Evolutionary conservation across 805 yeast species (phyloP).

Genomic region (Pichia thaimueangensis): DNA sequence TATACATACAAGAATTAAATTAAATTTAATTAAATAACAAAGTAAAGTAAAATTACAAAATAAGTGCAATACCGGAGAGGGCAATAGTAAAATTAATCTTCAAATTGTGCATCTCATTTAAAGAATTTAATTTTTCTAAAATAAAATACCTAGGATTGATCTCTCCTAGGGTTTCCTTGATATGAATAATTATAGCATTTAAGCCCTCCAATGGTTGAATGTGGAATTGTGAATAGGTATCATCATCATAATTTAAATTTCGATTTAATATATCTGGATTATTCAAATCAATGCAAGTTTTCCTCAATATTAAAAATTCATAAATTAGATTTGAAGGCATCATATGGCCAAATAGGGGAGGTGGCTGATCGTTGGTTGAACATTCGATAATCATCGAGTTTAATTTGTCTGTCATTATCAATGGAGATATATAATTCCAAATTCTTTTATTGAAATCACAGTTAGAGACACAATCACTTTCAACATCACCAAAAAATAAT

Average conservation of each 20-base stretch:
- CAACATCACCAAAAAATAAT: slow-evolving; percentile 79
- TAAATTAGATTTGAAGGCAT: slow-evolving; percentile 56
- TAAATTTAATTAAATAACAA: neutral
- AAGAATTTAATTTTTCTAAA: slow-evolving; percentile 39
- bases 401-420: slow-evolving; percentile 36
- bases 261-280: neutral
- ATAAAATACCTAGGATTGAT: slow-evolving; percentile 56
- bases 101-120: slow-evolving; percentile 33
- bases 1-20: neutral
- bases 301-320: slow-evolving; percentile 40
- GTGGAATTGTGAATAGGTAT: slow-evolving; percentile 13
- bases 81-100: slow-evolving; percentile 46
- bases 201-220: slow-evolving; percentile 36
- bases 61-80: slow-evolving; percentile 47
- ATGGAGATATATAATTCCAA: slow-evolving; percentile 52
- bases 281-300: slow-evolving; percentile 17
- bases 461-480: slow-evolving; percentile 50
- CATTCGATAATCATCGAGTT: slow-evolving; percentile 71
- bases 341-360: slow-evolving; percentile 71
- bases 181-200: slow-evolving; percentile 46
- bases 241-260: slow-evolving; percentile 1
- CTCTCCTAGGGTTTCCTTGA: slow-evolving; percentile 37
- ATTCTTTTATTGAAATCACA: slow-evolving; percentile 34
- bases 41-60: slow-evolving; percentile 10
- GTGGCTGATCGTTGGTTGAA: slow-evolving; percentile 46